Percentiles rank a stretch among this genome's conserved stretches.
phyloP scores from a whole-genome alignment of 164 flowering plant genomes.

The Chloranthus sessilifolius region DNA sequence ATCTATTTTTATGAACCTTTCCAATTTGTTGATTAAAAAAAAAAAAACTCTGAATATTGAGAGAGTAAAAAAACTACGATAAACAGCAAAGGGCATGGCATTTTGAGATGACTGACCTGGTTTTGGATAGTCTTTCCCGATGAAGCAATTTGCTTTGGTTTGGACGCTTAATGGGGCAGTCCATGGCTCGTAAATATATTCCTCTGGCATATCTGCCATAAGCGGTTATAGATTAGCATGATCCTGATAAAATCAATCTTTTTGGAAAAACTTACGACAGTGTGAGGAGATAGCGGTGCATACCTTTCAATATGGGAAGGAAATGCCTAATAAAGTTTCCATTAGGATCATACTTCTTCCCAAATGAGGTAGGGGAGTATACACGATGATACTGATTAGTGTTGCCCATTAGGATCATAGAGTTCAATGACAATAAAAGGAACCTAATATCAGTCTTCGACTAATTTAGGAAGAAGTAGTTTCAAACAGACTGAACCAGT shows the following conservation, averaged over 20 bases:
- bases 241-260: not conserved
- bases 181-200: slow-evolving; percentile 97
- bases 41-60: not conserved
- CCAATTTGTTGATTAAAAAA: too few relatives aligned
- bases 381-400: slow-evolving; percentile 79
- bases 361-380: slow-evolving; percentile 86
- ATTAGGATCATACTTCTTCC: slow-evolving; percentile 89
- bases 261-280: not conserved
- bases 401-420: too few relatives aligned
- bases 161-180: slow-evolving; percentile 83
- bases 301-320: slow-evolving; percentile 81
- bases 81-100: not conserved
- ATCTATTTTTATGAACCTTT: too few relatives aligned
- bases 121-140: slow-evolving; percentile 87
- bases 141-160: slow-evolving; percentile 76
- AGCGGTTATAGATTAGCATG: not conserved
- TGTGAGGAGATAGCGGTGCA: not conserved
- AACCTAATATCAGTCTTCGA: not conserved
- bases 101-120: slow-evolving; percentile 49
- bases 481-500: too few relatives aligned
- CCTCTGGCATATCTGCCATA: slow-evolving; percentile 80
- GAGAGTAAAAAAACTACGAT: too few relatives aligned
- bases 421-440: not conserved
- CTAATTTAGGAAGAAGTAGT: too few relatives aligned
- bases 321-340: slow-evolving; percentile 77